Evolutionary conservation across 2,329 filamentous ascomycete species (phyloP), one percentile per base, ranked within the genome.

Genomic region (Trichoderma lentiforme): DNA sequence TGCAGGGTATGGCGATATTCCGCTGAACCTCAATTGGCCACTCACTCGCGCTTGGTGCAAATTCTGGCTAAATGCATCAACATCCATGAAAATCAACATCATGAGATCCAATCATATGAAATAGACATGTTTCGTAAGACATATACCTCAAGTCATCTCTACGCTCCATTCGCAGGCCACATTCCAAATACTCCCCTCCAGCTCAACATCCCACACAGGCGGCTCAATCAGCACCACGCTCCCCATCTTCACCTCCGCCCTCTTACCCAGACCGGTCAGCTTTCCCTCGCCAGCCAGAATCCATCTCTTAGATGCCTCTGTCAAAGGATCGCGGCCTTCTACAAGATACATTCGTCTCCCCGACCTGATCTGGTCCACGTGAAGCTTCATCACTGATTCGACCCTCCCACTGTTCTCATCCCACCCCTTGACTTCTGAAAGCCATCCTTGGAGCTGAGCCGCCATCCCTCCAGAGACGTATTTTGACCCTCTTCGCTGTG

Each of bases 101-200:
- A 43, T 43, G 39, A 43, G 18, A 28, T 51, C 21, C 28, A 30
- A 28, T n/a, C 6, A 26, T 11, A 53, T 24, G 11, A 24, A 24
- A 62, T 15, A n/a, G 6, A 1, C 6, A 58, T n/a, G 2, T 6
- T 51, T 21, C 28, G 1, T 5, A 32, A n/a, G 5, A 24, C 2
- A 43, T n/a, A n/a, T n/a, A n/a, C 5, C 21, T 64, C 36, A 70
- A 43, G 26, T 21, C 39, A n/a, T 58, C 51, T 53, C 73, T 28
- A 80, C 75, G 24, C 73, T 75, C 82, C 82, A 84, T 12, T 83
- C 79, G 26, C 82, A 83, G 2, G 78, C 81, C 3, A 84, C 82
- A 18, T 79, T 79, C 82, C 82, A 84, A 24, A 67, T 62, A 30
- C 78, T 72, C 1, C 76, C 81, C 7, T 79, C 77, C 34, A 84